Base-by-base conservation (phyloP, 2,329 filamentous ascomycete genomes). In the Canariomyces notabilis region DNA sequence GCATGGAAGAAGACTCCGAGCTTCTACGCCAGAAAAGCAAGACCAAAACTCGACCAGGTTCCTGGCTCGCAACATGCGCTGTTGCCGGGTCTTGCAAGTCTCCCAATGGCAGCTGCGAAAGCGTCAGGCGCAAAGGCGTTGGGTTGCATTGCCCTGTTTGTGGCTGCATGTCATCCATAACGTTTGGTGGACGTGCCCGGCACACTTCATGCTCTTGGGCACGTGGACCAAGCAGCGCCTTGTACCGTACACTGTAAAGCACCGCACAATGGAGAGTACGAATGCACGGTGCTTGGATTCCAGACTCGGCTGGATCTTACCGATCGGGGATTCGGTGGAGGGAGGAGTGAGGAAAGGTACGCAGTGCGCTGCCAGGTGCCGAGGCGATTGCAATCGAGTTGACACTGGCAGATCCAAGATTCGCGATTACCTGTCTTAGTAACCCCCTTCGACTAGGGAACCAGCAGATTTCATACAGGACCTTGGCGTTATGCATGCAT, bases 141-240 rank as follows among this genome's bases (percentile, higher is more conserved):
- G 38, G 43, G 43, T 43, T 43, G 48, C 40, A 46, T 40, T 34
- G 43, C 29, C n/a, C 32, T 19, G 38, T 42, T 38, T 19, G 22
- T 26, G 42, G 41, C 45, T 51, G 49, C 49, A 46, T 23, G 42
- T 38, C 23, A 48, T 33, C 20, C 34, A 42, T 34, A 21, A 38
- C 43, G 33, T 15, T 41, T 32, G 42, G 26, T 31, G 9, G 15
- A 16, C 32, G 29, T n/a, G n/a, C 26, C 40, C 40, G 33, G 19
- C 23, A 31, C 42, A 33, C 36, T 31, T 29, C 26, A 29, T 29
- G 26, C 22, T 44, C 16, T 23, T 41, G 26, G 11, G 42, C 47
- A 47, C 45, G 45, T 47, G 45, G 45, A 37, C 23, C 34, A 19
- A 34, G 26, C 16, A 9, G 41, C 20, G 32, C n/a, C n/a, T n/a